Evolutionary conservation across 2,329 filamentous ascomycete genomes (phyloP), one percentile per base, ranked within the genome.

Genomic region (Diaporthe vexans): DNA sequence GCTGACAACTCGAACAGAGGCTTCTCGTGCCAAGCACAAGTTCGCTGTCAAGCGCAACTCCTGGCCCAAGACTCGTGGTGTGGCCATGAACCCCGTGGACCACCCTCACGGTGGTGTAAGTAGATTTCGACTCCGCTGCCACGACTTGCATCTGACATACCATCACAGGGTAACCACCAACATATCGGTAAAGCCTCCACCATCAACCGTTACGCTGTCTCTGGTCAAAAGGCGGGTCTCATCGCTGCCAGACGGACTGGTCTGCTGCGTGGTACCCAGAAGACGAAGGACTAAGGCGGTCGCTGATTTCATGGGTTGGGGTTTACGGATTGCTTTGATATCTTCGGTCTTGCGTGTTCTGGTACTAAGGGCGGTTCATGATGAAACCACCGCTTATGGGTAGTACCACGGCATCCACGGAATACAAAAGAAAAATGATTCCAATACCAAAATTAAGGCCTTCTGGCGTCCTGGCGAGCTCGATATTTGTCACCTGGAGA

Each of bases 41-140:
- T 99, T 98, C 90, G 95, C 95, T 82, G 97, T 98, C 90, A 99
- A 99, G 95, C 95, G 97, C 86, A 98, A 99, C 95, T 96, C 93
- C 86, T 99, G 97, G 97, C 97, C 97, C 89, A 98, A 97, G 94
- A 99, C 97, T 92, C 96, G 97, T 97, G 97, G 97, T 98, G 97
- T 99, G 93, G 97, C 97, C 89, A 99, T 99, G 97, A 99, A 99
- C 91, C 97, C 97, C 84, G 97, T 99, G 84, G 97, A 99, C 90
- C 97, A 99, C 92, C 94, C 94, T 88, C 94, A 97, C 93, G 94
- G 94, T 94, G 94, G 93, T 94, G 90, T 90, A 90, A 82, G 89
- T 91, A 81, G 74, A 67, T 61, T 67, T 69, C 73, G 7, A 57
- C 3, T 9, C 21, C 33, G 8, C 40, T 17, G 59, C 54, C 69